phyloP scores from a whole-genome alignment of 306 rosid species.

The Spatholobus suberectus region DNA sequence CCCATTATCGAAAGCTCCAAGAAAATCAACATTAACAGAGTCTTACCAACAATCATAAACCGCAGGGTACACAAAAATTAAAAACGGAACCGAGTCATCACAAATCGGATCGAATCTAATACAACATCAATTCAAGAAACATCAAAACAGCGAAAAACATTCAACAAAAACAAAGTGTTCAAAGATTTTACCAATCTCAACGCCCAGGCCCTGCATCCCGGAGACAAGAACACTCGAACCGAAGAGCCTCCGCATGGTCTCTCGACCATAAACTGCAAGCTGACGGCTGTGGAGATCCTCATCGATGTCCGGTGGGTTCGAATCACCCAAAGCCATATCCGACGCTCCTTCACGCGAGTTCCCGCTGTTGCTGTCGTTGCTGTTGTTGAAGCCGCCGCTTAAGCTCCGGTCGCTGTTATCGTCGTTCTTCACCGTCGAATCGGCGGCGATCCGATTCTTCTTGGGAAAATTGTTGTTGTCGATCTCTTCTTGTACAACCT shows the following conservation, averaged over 20 bases:
- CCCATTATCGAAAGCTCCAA: background rate
- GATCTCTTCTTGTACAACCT: slow-evolving; percentile 61
- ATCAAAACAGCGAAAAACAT: background rate
- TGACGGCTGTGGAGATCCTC: slow-evolving; percentile 99
- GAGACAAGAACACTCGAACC: slow-evolving; percentile 82
- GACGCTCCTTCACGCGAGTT: slow-evolving; percentile 38
- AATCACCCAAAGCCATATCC: slow-evolving; percentile 70
- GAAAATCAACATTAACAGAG: background rate
- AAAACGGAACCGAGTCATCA: background rate
- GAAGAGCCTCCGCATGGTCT: slow-evolving; percentile 88
- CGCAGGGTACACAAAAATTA: background rate
- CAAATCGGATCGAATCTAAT: background rate
- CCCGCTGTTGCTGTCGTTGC: slow-evolving; percentile 41
- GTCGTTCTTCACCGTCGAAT: slow-evolving; percentile 51
- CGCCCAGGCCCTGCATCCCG: slow-evolving; percentile 96
- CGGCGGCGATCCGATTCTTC: slow-evolving; percentile 71
- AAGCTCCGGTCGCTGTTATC: slow-evolving; percentile 40
- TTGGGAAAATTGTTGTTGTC: slow-evolving; percentile 38
- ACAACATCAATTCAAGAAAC: background rate
- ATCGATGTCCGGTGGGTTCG: slow-evolving; percentile 69
- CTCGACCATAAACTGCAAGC: slow-evolving; percentile 96
- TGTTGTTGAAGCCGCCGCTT: slow-evolving; percentile 24
- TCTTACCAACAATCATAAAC: background rate
- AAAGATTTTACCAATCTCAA: slow-evolving; percentile 76
- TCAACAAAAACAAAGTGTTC: background rate